These are phyloP conservation scores for Lasiosphaeris hirsuta DNA, from an alignment of 495 filamentous ascomycete species.

Conservation along the genomic window DNA sequence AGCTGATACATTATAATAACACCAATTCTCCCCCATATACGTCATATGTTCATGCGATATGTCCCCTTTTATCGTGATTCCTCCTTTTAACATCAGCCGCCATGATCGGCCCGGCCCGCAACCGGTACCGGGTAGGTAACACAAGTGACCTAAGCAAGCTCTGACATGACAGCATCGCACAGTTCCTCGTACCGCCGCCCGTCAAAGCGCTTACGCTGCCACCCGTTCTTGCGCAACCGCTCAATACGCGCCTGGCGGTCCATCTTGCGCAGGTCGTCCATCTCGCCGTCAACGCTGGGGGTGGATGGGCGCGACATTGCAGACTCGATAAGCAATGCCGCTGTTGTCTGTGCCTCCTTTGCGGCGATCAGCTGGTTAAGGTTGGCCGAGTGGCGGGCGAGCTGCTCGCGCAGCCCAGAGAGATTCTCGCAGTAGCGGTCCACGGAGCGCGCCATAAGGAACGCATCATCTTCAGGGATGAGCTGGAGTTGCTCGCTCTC, in stretches of 20 bases:
- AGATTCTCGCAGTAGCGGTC: conserved; percentile 44
- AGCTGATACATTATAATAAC: too few relatives aligned
- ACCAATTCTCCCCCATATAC: too few relatives aligned
- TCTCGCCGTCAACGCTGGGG: not conserved
- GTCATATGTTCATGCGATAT: too few relatives aligned
- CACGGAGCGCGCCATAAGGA: conserved; percentile 38
- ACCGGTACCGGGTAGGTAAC: too few relatives aligned
- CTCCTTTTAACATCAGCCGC: too few relatives aligned
- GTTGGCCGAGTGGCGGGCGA: conserved; percentile 37
- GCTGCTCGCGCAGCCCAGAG: conserved; percentile 34
- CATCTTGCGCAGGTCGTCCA: conserved; percentile 26
- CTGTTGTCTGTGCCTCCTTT: conserved; percentile 12
- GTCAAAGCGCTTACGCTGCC: conserved; percentile 51
- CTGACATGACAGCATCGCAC: conserved; percentile 44
- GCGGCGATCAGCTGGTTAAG: conserved; percentile 33
- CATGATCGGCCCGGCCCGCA: too few relatives aligned
- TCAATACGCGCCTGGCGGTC: conserved; percentile 44
- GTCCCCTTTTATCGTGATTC: too few relatives aligned
- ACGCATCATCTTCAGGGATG: conserved; percentile 24
- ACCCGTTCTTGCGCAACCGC: conserved; percentile 42
- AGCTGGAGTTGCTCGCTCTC: not conserved
- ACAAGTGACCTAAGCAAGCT: conserved; percentile 26
- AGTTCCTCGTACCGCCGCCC: conserved; percentile 44
- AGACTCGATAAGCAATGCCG: not conserved
- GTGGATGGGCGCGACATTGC: not conserved